Percentiles rank a stretch among this genome's conserved stretches.
phyloP scores from a whole-genome alignment of 768 basidiomycete genomes.

The Suillus placidus region DNA sequence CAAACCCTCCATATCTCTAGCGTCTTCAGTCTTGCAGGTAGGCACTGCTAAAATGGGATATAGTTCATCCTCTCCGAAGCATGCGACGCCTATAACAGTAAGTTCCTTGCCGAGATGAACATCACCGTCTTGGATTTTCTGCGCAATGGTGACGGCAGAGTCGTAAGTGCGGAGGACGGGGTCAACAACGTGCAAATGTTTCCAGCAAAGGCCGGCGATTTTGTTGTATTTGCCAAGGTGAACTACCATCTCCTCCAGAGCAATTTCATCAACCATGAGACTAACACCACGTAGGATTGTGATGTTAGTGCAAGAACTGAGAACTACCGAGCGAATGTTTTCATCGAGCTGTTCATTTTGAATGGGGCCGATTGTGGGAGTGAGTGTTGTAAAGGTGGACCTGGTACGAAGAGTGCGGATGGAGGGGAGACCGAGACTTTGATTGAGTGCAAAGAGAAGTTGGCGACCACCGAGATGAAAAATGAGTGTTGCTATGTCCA shows the following conservation, averaged over 20 bases:
- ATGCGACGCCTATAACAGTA: not conserved
- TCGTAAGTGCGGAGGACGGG: not conserved
- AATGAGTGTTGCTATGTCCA: constrained; percentile 14
- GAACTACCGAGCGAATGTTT: not conserved
- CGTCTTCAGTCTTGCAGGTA: not conserved
- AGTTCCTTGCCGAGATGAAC: not conserved
- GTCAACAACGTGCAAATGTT: not conserved
- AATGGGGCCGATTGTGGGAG: not conserved
- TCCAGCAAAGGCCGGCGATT: not conserved
- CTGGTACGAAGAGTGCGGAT: not conserved
- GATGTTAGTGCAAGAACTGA: not conserved
- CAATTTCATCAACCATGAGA: not conserved
- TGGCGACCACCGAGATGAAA: constrained; percentile 6
- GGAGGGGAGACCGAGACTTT: not conserved
- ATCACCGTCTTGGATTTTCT: not conserved
- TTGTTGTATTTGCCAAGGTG: not conserved
- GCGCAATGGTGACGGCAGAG: not conserved
- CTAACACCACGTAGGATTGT: not conserved
- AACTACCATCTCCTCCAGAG: not conserved
- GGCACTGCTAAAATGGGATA: not conserved
- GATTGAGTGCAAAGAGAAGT: not conserved
- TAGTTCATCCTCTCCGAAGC: not conserved
- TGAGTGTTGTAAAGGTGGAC: not conserved
- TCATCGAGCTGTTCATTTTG: not conserved
- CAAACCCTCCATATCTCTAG: not conserved